Conservation (phyloP, 1,139 yeast genomes). For the Diutina rugosa region DNA sequence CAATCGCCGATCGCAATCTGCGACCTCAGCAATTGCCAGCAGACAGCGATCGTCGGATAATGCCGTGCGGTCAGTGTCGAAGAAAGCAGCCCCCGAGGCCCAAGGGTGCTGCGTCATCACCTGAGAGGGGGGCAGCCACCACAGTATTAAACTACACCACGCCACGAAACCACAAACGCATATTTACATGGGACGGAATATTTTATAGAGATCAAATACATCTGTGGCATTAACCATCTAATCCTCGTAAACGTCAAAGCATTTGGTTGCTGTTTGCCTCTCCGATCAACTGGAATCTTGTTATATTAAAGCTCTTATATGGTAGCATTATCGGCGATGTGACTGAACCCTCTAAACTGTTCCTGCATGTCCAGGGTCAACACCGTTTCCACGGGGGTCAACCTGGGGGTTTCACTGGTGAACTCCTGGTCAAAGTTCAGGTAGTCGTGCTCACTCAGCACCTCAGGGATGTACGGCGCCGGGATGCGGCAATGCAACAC, state of each 20-base stretch:
- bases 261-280: too few relatives aligned
- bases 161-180: neutral
- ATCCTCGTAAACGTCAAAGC: too few relatives aligned
- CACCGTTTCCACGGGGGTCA: slow-evolving; percentile 88
- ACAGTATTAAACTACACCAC: neutral
- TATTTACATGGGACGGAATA: neutral
- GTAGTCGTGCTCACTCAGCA: slow-evolving; percentile 80
- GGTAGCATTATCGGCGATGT: slow-evolving; percentile 44
- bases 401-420: slow-evolving; percentile 86
- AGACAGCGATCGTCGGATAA: too few relatives aligned
- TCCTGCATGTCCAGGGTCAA: slow-evolving; percentile 86
- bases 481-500: slow-evolving; percentile 58
- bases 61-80: neutral
- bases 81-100: neutral
- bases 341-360: slow-evolving; percentile 93
- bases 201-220: neutral
- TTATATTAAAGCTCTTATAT: neutral
- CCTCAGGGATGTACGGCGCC: slow-evolving; percentile 78
- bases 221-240: too few relatives aligned
- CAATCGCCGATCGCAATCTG: neutral
- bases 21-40: neutral
- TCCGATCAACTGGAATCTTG: neutral
- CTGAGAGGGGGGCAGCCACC: neutral
- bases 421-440: slow-evolving; percentile 91
- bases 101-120: neutral